Evolutionary conservation across 352 stramenopile genomes (phyloP), one percentile per base, ranked within the genome.

Genomic region (Hyaloperonospora brassicae): DNA sequence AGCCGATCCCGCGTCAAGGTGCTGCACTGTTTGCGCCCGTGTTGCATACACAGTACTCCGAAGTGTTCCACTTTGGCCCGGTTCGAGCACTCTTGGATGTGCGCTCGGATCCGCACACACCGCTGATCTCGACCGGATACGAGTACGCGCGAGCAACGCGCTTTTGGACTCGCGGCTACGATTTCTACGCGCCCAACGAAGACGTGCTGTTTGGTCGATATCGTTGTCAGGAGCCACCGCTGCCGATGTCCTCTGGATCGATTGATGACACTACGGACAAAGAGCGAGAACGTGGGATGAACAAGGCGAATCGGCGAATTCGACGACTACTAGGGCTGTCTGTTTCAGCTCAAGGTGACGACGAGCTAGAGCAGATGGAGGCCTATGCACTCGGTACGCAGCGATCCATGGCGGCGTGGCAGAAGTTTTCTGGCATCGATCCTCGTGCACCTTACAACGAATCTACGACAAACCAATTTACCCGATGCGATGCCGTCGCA

Each of bases 401-500:
- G 35, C 72, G 84, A n/a, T 72, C 70, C 1, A 62, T 90, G 42
- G 45, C 59, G 2, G 57, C 71, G 22, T 95, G 84, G 84, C 52
- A 72, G 39, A 39, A 57, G 27, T 92, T 93, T 58, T 86, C 82
- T 0, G 56, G 55, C 31, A 74, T 95, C 40, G 66, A 90, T 56
- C 79, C 77, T 22, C 50, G 30, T 5, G 70, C 71, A 10, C 36
- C 61, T 12, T 87, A 69, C 59, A 86, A 95, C 56, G 82, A 86
- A 66, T 89, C 84, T n/a, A 95, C 84, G 8, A 86, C 66, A 13
- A 91, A 93, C 62, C 84, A 95, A 52, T 95, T 95, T 52, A 69
- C 79, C 8, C 67, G 70, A 34, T 95, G 84, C 50, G 55, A 62
- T 22, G 61, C 61, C 24, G 9, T 69, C n/a, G 54, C 49, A 31